These are phyloP conservation scores for Hyaloscypha hepaticicola DNA, from an alignment of 495 filamentous ascomycete genomes.

Conservation along the genomic window DNA sequence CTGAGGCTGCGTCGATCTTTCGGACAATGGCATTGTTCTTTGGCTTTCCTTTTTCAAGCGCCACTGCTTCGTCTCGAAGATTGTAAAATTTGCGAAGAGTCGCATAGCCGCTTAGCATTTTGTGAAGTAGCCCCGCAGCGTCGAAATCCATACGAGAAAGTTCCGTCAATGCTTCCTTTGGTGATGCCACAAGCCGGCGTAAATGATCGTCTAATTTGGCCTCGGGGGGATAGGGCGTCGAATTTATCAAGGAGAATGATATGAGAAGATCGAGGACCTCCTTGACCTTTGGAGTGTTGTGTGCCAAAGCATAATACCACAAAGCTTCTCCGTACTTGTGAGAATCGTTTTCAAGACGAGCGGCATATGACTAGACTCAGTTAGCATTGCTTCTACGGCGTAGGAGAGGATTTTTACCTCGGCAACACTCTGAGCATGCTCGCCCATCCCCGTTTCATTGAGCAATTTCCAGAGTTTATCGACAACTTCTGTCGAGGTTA, in stretches of 20 bases:
- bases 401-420: conserved; percentile 52
- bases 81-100: conserved; percentile 86
- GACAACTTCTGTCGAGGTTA: conserved; percentile 63
- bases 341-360: conserved; percentile 61
- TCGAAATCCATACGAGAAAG: conserved; percentile 68
- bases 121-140: conserved; percentile 75
- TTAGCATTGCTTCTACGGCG: conserved; percentile 15
- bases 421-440: conserved; percentile 68
- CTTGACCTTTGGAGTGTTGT: conserved; percentile 69
- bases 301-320: conserved; percentile 82
- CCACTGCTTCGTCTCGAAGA: conserved; percentile 66
- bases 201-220: conserved; percentile 68
- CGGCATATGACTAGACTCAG: conserved; percentile 66
- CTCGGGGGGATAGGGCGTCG: conserved; percentile 68
- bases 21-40: conserved; percentile 46
- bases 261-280: conserved; percentile 82
- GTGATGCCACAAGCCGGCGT: conserved; percentile 60
- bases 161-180: conserved; percentile 61
- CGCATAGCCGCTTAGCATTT: conserved; percentile 86
- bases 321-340: conserved; percentile 78
- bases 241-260: conserved; percentile 80
- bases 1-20: conserved; percentile 64
- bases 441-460: conserved; percentile 64
- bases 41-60: conserved; percentile 33
- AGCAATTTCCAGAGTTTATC: conserved; percentile 74